Base-by-base conservation (phyloP, 2,329 filamentous ascomycete genomes). In the Alternaria conjuncta region DNA sequence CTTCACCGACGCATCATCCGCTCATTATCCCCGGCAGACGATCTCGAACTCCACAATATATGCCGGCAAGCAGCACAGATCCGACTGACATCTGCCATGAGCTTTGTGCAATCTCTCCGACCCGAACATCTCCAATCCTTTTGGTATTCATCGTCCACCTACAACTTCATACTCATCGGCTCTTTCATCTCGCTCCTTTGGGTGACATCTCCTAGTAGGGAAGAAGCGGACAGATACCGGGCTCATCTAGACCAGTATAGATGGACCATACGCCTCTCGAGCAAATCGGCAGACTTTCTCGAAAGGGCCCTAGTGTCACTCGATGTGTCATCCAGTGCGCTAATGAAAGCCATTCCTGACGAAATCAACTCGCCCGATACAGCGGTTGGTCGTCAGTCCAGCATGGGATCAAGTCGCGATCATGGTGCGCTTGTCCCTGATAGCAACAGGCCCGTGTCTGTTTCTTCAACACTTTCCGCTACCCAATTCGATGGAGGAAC, bases 41-140 rank as follows among this genome's bases (percentile, higher is more conserved):
- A 79, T 43, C 67, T 69, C 7, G 72, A 76, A 13, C 72, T 82
- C 9, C 65, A 74, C n/a, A 56, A 68, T 18, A 80, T 82, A 41
- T 82, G 80, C 61, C 81, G 82, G 4, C 72, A 74, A 50, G 82
- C 82, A n/a, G 82, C 82, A 23, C 78, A 79, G 55, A 78, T 79
- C 5, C 79, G 82, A 6, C 79, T 84, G 28, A 75, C 75, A 36
- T 82, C 79, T 15, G 81, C 82, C n/a, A 81, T 83, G 65, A 78
- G 79, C 18, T 83, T 84, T 60, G 76, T 84, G n/a, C 79, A 82
- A 32, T 71, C 77, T 18, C 73, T 84, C 6, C 81, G 81, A 41
- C 79, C 81, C 6, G 80, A 82, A 30, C 83, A 84, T 50, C 75
- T 84, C 8, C 79, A 82, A 36, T 82, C 82, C 0, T 84, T 84